These are phyloP conservation scores for Coprinopsis strossmayeri DNA, from an alignment of 768 basidiomycete genomes.

Conservation along the genomic window DNA sequence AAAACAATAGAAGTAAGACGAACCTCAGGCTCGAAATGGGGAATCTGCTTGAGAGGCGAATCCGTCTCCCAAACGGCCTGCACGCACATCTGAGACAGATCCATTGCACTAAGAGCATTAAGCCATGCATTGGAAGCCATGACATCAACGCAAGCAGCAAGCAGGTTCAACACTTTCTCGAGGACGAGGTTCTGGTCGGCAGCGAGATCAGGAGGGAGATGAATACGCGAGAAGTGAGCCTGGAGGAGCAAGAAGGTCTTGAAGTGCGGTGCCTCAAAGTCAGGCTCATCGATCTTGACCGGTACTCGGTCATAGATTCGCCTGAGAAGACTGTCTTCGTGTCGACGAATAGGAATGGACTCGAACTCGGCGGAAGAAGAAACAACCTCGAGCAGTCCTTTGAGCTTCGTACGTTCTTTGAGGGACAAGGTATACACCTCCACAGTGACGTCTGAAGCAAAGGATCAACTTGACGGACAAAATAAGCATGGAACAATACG, in stretches of 20 bases:
- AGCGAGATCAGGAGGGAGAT: slow-evolving; percentile 87
- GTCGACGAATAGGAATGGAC: slow-evolving; percentile 86
- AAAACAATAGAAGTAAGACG: slow-evolving; percentile 12
- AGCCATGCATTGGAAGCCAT: slow-evolving; percentile 97
- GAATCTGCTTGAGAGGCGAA: slow-evolving; percentile 91
- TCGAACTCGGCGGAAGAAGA: slow-evolving; percentile 98
- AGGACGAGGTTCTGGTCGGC: slow-evolving; percentile 87
- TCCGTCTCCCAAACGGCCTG: slow-evolving; percentile 98
- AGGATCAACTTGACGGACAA: slow-evolving; percentile 7
- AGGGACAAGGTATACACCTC: slow-evolving; percentile 95
- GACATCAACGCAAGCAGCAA: slow-evolving; percentile 95
- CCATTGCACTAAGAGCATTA: slow-evolving; percentile 94
- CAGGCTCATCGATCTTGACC: slow-evolving; percentile 76
- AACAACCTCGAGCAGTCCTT: slow-evolving; percentile 93
- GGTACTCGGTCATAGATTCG: slow-evolving; percentile 95
- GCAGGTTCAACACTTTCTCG: slow-evolving; percentile 83
- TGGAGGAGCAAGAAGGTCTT: slow-evolving; percentile 97
- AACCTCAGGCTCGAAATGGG: slow-evolving; percentile 91
- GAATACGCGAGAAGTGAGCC: slow-evolving; percentile 92
- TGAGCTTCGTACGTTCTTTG: slow-evolving; percentile 94
- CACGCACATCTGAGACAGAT: slow-evolving; percentile 97
- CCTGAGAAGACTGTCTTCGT: slow-evolving; percentile 79
- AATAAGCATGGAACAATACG: slow-evolving; percentile 20
- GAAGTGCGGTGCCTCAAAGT: slow-evolving; percentile 96
- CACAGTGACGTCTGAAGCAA: slow-evolving; percentile 75